Conservation (phyloP, 306 rosid genomes). For the Malus sylvestris region DNA sequence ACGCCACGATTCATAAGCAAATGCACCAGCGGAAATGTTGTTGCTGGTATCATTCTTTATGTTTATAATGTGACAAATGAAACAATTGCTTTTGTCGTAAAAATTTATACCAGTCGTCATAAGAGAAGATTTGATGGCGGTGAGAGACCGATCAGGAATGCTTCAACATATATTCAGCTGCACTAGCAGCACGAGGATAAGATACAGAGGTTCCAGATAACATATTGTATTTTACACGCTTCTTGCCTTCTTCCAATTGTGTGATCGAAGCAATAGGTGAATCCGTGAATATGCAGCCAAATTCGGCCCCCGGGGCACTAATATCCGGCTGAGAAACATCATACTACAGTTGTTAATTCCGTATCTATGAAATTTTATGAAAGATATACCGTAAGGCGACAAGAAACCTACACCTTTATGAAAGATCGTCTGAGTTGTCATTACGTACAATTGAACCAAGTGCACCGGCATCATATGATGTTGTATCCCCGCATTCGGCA, state of each 20-base stretch:
- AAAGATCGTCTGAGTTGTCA: neutral
- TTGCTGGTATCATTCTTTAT: neutral
- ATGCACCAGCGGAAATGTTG: constrained; percentile 3
- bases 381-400: neutral
- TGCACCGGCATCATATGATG: constrained; percentile 5
- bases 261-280: too few relatives aligned
- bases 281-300: too few relatives aligned
- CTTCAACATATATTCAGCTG: too few relatives aligned
- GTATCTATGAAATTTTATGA: neutral
- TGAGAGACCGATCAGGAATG: too few relatives aligned
- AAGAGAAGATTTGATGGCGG: neutral
- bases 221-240: too few relatives aligned
- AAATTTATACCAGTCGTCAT: constrained; percentile 14
- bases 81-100: too few relatives aligned
- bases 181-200: too few relatives aligned
- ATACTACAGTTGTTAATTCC: neutral
- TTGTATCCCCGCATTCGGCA: too few relatives aligned
- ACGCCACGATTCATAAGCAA: constrained; percentile 28
- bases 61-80: too few relatives aligned
- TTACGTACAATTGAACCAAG: neutral
- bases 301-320: too few relatives aligned
- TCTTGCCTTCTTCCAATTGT: too few relatives aligned
- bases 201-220: too few relatives aligned
- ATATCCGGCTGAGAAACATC: constrained; percentile 20
- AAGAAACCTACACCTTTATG: neutral